Evolutionary conservation across 306 rosid species (phyloP), one percentile per base, ranked within the genome.

Genomic region (Cucumis melo): DNA sequence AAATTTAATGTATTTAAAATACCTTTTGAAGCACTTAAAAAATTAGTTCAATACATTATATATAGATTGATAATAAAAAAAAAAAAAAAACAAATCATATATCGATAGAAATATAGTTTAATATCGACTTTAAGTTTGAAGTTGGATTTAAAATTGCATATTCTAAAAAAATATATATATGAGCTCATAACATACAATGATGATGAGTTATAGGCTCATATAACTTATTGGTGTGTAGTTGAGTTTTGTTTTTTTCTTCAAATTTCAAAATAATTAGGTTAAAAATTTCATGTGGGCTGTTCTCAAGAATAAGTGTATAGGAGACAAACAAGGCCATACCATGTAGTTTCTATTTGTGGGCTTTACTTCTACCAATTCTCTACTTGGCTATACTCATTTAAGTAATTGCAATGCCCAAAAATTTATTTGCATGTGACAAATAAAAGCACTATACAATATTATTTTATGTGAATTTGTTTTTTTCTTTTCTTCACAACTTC

Each of bases 291-390:
- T 66, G 73, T 66, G 73, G 73, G 73, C 73, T 66, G 73, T 66
- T 66, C 19, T 66, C 2, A 10, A 10, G 23, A 41, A 39, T 20
- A 1, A 66, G 73, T 17, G 73, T 39, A 5, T 39, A 66, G 53
- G 73, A 66, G 73, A 66, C 73, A 66, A 66, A 66, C 53, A 38
- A 66, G 73, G 73, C 73, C 73, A 66, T 41, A 21, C 71, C 53
- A 66, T 66, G 73, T 66, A 66, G 73, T 66, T 66, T 66, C 53
- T 66, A 19, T 66, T 66, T 6, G 73, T 66, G 73, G 73, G 73
- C 73, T 66, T 63, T 66, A 64, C 72, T 17, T 64, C 70, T 62
- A 62, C 70, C 41, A 62, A 32, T 62, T 16, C 70, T 62, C 41
- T 62, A 62, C 68, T 64, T 64, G 6, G 2, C 50, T 10, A 21